These are phyloP conservation scores for Euphorbia corollata DNA, from an alignment of 441 rosid genomes.

Conservation along the genomic window DNA sequence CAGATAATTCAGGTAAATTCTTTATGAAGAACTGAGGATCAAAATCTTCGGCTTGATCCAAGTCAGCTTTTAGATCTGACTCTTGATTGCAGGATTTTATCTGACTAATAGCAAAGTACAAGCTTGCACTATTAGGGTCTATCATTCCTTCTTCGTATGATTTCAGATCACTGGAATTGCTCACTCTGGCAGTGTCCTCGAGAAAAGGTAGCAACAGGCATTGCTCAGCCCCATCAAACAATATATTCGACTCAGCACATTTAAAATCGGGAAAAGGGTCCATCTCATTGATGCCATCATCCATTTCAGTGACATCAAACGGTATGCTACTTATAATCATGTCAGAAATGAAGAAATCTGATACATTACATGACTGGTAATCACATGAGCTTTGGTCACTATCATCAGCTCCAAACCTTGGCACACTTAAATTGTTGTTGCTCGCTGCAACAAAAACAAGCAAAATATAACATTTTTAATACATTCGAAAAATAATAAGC, in stretches of 20 bases:
- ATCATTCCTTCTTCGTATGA: conserved; percentile 38
- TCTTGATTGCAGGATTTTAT: conserved; percentile 44
- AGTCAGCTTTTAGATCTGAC: conserved; percentile 41
- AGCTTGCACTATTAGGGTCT: conserved; percentile 41
- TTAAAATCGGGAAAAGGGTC: conserved; percentile 55
- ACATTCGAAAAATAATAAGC: too few relatives aligned
- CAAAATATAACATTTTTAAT: conserved; percentile 5
- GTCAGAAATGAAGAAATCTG: conserved; percentile 74
- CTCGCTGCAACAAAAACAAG: conserved; percentile 29
- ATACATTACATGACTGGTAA: conserved; percentile 61
- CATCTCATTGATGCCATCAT: conserved; percentile 35
- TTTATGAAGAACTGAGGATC: conserved; percentile 75
- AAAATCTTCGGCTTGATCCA: conserved; percentile 55
- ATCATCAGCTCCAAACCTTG: conserved; percentile 43
- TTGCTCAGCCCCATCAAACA: conserved; percentile 55
- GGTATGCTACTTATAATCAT: conserved; percentile 67
- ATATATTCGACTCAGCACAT: conserved; percentile 48
- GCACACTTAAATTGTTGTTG: conserved; percentile 32
- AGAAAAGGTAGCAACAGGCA: conserved; percentile 73
- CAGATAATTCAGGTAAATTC: conserved; percentile 78
- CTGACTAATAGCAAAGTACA: conserved; percentile 55
- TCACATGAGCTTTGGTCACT: conserved; percentile 40
- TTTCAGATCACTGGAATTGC: conserved; percentile 35
- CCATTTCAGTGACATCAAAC: conserved; percentile 49
- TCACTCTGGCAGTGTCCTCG: conserved; percentile 51